Percentiles rank a stretch among this genome's conserved stretches.
Evolutionary conservation across 495 filamentous ascomycete species (phyloP).

Genomic region (Cryomyces antarcticus): DNA sequence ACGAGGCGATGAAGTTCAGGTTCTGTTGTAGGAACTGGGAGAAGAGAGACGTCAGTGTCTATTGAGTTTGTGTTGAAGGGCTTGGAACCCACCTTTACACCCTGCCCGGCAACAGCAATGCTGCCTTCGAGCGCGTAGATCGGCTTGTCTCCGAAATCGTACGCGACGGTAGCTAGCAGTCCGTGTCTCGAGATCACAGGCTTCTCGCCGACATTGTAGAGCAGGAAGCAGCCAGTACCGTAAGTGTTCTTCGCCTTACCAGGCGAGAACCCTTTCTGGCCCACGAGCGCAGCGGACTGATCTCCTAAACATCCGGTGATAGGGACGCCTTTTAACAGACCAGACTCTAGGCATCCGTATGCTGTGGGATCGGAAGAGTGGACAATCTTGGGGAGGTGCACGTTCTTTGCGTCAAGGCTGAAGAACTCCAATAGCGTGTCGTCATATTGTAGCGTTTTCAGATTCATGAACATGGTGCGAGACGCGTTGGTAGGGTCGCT

Average conservation of each 20-base stretch:
- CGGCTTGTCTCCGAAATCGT: constrained; percentile 60
- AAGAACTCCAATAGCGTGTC: constrained; percentile 68
- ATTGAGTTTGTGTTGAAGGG: constrained; percentile 42
- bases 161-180: constrained; percentile 72
- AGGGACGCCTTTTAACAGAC: constrained; percentile 48
- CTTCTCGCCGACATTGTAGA: constrained; percentile 82
- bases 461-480: constrained; percentile 92
- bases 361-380: constrained; percentile 60
- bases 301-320: constrained; percentile 84
- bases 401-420: constrained; percentile 50
- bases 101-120: constrained; percentile 78
- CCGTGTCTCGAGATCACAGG: constrained; percentile 84
- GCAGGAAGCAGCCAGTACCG: constrained; percentile 84
- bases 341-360: constrained; percentile 48
- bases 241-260: constrained; percentile 92
- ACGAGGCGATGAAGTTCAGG: constrained; percentile 59
- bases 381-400: constrained; percentile 67
- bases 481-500: constrained; percentile 88
- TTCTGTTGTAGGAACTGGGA: constrained; percentile 32
- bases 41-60: background rate
- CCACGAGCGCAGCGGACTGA: constrained; percentile 80
- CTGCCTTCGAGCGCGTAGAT: constrained; percentile 85
- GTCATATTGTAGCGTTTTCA: constrained; percentile 72
- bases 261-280: constrained; percentile 73
- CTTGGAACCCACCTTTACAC: constrained; percentile 29